A percentile compares a stretch with the other conserved stretches of the same genome.
These are phyloP conservation scores for Phellopilus nigrolimitatus DNA, from an alignment of 1,284 basidiomycete species.

Conservation along the genomic window DNA sequence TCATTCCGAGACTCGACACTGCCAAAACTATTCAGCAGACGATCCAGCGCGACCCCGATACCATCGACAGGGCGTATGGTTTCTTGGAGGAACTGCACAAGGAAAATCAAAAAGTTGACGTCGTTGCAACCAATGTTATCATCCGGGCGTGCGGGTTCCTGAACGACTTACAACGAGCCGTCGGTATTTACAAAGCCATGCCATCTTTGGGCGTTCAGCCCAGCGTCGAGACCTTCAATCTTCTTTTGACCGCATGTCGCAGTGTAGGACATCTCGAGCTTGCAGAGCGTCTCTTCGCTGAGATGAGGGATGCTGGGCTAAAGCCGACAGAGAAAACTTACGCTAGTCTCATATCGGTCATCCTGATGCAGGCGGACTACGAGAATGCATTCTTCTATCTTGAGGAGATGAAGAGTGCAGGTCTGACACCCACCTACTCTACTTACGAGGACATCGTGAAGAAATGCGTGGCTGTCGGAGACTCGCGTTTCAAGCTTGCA, in stretches of 20 bases:
- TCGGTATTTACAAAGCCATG: slow-evolving; percentile 70
- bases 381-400: slow-evolving; percentile 87
- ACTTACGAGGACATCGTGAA: slow-evolving; percentile 62
- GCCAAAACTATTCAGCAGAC: slow-evolving; percentile 46
- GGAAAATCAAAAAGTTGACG: slow-evolving; percentile 48
- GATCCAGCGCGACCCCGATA: slow-evolving; percentile 44
- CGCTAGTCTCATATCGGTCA: slow-evolving; percentile 61
- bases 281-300: slow-evolving; percentile 54
- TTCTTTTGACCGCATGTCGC: slow-evolving; percentile 63
- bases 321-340: slow-evolving; percentile 57
- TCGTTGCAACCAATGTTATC: slow-evolving; percentile 59
- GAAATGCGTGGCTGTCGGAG: slow-evolving; percentile 52
- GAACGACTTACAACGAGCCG: slow-evolving; percentile 69
- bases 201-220: slow-evolving; percentile 52
- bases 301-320: slow-evolving; percentile 54
- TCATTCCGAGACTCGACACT: slow-evolving; percentile 44
- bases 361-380: slow-evolving; percentile 65
- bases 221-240: slow-evolving; percentile 64
- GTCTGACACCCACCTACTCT: slow-evolving; percentile 45
- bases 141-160: slow-evolving; percentile 58
- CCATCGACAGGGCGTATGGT: slow-evolving; percentile 63
- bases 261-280: slow-evolving; percentile 49
- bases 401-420: slow-evolving; percentile 76
- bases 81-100: slow-evolving; percentile 57
- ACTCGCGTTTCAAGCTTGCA: slow-evolving; percentile 62